Base-by-base conservation (phyloP, 331 rosid genomes). In the Malus hybrid region DNA sequence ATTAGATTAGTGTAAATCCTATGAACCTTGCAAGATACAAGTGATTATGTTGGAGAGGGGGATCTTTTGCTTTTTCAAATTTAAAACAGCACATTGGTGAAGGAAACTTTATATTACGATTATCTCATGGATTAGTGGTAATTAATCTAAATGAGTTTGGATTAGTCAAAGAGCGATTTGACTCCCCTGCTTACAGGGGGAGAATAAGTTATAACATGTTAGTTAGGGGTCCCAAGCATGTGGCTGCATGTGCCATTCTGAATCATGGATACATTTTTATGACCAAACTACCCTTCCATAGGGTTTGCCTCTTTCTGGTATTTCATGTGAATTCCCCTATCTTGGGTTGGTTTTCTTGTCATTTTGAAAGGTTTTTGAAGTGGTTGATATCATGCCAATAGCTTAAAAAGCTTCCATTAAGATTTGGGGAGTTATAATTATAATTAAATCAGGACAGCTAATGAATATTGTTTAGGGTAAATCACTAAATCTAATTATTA, bases 231-330 rank as follows among this genome's bases (percentile, higher is more conserved):
- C 87, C 85, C 76, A 69, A 80, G 77, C 99, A 92, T 87, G 99
- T 95, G 97, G 89, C 55, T 97, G 84, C 99, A 89, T 95, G 97
- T 75, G 82, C 91, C 96, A 92, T 90, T 74, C 90, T 86, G 84
- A 85, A 75, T 84, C 84, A 83, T 81, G 76, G 82, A 82, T 83
- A 58, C 13, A 44, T 44, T 52, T 71, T 78, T 46, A 79, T 84
- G 84, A 82, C 95, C 88, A 77, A 70, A 52, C 65, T 84, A 56
- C 66, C 97, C 93, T 88, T 34, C 63, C 18, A 63, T 57, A 15
- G 53, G 75, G 78, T 74, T 79, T 73, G 78, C 56, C 67, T 39
- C 66, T 63, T 81, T 83, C 79, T 82, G 84, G 85, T 75, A 62
- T 48, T 65, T 56, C 39, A 6, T 48, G 86, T 74, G 74, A 76